Evolutionary conservation across 1,139 yeast genomes (phyloP).

Genomic region (Yamadazyma blattariae): DNA sequence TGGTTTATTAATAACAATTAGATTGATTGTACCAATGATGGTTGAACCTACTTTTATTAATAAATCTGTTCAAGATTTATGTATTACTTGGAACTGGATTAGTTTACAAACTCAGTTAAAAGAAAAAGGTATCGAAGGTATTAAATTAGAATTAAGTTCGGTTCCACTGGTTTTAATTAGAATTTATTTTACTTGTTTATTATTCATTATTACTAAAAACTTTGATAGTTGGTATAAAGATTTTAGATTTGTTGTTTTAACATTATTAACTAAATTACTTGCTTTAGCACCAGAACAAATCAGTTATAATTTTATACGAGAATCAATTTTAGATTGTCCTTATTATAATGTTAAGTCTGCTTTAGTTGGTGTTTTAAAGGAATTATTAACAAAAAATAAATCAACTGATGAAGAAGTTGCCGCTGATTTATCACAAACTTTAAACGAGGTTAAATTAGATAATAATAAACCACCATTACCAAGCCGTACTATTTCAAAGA

Average conservation of each 20-base stretch:
- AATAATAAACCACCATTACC: constrained; percentile 18
- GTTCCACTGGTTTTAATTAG: constrained; percentile 30
- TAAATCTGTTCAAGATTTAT: constrained; percentile 27
- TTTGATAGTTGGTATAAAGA: constrained; percentile 9
- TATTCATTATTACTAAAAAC: constrained; percentile 22
- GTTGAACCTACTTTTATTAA: constrained; percentile 25
- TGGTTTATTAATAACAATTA: constrained; percentile 31
- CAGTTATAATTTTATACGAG: constrained; percentile 60
- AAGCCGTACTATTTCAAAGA: constrained; percentile 11
- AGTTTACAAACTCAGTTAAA: constrained; percentile 24
- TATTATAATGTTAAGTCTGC: constrained; percentile 57
- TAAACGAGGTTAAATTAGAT: neutral
- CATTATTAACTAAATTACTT: constrained; percentile 54
- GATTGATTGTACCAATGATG: constrained; percentile 37
- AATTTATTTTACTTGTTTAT: constrained; percentile 33
- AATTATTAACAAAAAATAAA: constrained; percentile 40
- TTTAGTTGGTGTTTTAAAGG: constrained; percentile 65
- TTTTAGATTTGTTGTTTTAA: constrained; percentile 34
- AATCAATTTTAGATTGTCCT: constrained; percentile 70
- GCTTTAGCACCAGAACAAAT: constrained; percentile 54
- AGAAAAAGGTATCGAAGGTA: constrained; percentile 11
- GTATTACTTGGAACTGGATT: constrained; percentile 42
- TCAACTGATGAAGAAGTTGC: constrained; percentile 6
- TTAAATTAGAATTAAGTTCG: constrained; percentile 29
- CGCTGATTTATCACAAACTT: constrained; percentile 6